Evolutionary conservation across 768 basidiomycete species (phyloP), one percentile per base, ranked within the genome.

Genomic region (Sporobolomyces phaffii): DNA sequence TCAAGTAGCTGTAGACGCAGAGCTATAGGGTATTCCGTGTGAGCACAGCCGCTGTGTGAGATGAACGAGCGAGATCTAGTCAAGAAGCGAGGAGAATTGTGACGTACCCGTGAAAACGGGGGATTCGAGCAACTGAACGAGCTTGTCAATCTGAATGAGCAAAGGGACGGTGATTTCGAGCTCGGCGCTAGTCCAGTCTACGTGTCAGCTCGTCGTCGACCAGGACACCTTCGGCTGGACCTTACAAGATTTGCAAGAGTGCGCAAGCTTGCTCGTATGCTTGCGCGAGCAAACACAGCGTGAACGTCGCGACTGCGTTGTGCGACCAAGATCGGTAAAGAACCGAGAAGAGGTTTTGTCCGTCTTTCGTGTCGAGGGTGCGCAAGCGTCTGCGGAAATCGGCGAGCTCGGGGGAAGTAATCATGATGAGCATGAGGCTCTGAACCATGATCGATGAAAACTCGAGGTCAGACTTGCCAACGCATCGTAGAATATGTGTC

Each of bases 181-280:
- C 65, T 99, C 96, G 68, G 92, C 94, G 75, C 93, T 98, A 49
- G n/a, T n/a, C 49, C 31, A 44, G 8, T 26, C 3, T n/a, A n/a
- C n/a, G n/a, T n/a, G n/a, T n/a, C n/a, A n/a, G n/a, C n/a, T n/a
- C n/a, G n/a, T n/a, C n/a, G n/a, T n/a, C n/a, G n/a, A n/a, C n/a
- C n/a, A n/a, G n/a, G n/a, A n/a, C n/a, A n/a, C n/a, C n/a, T n/a
- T n/a, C n/a, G n/a, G n/a, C n/a, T n/a, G n/a, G n/a, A n/a, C n/a
- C 86, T 65, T 76, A 92, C 94, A 99, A 97, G 65, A 96, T 98
- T 68, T 90, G 87, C 22, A 99, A 81, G 5, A 99, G 82, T 77
- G 93, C 97, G 26, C 91, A 94, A 2, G 94, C 96, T 78, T 99
- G 96, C 77, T 99, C 96, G 73, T 99, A 99, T 4, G 96, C 94